phyloP scores from a whole-genome alignment of 345 rosid species.

The Clarkia xantiana region DNA sequence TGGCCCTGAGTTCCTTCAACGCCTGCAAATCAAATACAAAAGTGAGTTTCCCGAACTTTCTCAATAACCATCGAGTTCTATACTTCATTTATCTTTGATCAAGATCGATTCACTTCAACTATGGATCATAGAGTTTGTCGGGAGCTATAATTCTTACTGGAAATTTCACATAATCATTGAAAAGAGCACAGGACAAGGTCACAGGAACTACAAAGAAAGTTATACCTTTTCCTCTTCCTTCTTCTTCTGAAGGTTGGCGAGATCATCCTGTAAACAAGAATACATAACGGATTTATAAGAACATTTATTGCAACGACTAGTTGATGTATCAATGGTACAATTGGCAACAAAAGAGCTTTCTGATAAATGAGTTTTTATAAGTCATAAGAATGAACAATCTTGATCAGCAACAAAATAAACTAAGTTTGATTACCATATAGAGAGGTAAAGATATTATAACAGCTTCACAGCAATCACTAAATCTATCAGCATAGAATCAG shows the following conservation, averaged over 20 bases:
- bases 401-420: too few relatives aligned
- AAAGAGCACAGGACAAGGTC: not conserved
- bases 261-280: slow-evolving; percentile 26
- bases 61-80: not conserved
- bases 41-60: not conserved
- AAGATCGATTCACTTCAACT: too few relatives aligned
- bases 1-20: slow-evolving; percentile 68
- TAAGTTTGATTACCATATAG: too few relatives aligned
- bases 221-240: slow-evolving; percentile 66
- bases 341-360: not conserved
- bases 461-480: too few relatives aligned
- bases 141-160: too few relatives aligned
- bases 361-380: too few relatives aligned
- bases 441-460: too few relatives aligned
- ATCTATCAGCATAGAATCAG: too few relatives aligned
- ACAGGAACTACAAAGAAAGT: not conserved
- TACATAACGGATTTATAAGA: not conserved
- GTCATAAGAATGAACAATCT: too few relatives aligned
- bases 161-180: not conserved
- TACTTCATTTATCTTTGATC: too few relatives aligned
- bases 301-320: not conserved
- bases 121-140: too few relatives aligned
- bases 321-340: not conserved
- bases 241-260: slow-evolving; percentile 58
- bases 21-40: slow-evolving; percentile 28